Base-by-base conservation (phyloP, 73 alveolate species). In the Paramecium caudatum region DNA sequence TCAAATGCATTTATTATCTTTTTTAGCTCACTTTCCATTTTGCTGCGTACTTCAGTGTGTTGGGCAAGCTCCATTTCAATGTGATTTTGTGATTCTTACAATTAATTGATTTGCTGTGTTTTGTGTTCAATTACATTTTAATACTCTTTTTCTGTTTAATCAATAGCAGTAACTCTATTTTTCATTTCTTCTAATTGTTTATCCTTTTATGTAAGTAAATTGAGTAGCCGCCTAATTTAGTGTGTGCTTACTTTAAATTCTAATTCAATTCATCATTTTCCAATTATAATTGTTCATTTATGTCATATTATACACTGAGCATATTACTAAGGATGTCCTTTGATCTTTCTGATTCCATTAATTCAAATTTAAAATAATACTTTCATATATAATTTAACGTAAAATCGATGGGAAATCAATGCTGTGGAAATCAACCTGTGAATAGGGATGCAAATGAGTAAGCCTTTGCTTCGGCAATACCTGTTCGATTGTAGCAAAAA, bases 381-480 rank as follows among this genome's bases (percentile, higher is more conserved):
- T 27, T 55, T 16, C 21, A 55, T 55, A 55, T 55, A 55, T 65
- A 3, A 8, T 33, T 65, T 65, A 65, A 65, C 83, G 83, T 55
- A 55, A 55, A 55, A 65, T 65, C 83, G 34, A 74, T 74, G 88
- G 88, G 88, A 4, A 37, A 74, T 21, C 47, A 74, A 74, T 74
- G 88, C 43, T 74, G 88, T 74, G 88, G 88, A 19, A 41, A 37
- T 41, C 30, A 74, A 45, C 69, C 88, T 34, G 32, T 74, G 12
- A 74, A 74, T 74, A 74, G 68, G 43, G 88, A 74, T 74, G 88
- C 68, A 0, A 74, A 74, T 74, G 88, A 74, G 21, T 74, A 74
- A 9, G 88, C 88, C 36, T 74, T 74, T 74, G 69, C 88, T 15
- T 45, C 36, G 19, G 88, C 88, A 6, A 74, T 74, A 21, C 88